These are phyloP conservation scores for Solanum acaule DNA, from an alignment of 257 asterid genomes.

Conservation along the genomic window DNA sequence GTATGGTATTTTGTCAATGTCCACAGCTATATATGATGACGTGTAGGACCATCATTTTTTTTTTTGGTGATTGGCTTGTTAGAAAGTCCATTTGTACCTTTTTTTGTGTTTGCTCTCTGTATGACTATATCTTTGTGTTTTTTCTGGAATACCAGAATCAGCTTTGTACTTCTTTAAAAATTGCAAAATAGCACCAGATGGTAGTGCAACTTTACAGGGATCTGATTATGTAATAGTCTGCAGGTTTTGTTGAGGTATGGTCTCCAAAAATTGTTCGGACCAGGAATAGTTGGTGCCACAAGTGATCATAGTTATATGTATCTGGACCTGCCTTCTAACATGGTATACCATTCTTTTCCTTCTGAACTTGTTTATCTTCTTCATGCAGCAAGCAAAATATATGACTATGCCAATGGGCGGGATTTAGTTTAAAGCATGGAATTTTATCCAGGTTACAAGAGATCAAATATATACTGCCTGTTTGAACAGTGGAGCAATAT, in stretches of 20 bases:
- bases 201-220: background rate
- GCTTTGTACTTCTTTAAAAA: background rate
- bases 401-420: background rate
- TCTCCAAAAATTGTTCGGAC: conserved; percentile 80
- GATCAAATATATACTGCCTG: background rate
- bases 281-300: conserved; percentile 58
- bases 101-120: background rate
- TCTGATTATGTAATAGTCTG: background rate
- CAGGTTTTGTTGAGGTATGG: conserved; percentile 62
- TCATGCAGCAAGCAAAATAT: background rate
- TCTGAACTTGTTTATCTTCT: background rate
- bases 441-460: background rate
- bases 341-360: conserved; percentile 45
- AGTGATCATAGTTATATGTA: conserved; percentile 67
- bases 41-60: background rate
- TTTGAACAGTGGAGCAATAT: background rate
- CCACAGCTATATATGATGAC: background rate
- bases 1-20: background rate
- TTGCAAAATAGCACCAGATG: background rate
- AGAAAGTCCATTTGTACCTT: background rate
- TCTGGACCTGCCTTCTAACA: conserved; percentile 81
- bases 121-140: background rate
- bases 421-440: background rate
- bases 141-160: background rate
- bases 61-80: background rate